phyloP scores from a whole-genome alignment of 306 rosid genomes.

The Acacia confusa region DNA sequence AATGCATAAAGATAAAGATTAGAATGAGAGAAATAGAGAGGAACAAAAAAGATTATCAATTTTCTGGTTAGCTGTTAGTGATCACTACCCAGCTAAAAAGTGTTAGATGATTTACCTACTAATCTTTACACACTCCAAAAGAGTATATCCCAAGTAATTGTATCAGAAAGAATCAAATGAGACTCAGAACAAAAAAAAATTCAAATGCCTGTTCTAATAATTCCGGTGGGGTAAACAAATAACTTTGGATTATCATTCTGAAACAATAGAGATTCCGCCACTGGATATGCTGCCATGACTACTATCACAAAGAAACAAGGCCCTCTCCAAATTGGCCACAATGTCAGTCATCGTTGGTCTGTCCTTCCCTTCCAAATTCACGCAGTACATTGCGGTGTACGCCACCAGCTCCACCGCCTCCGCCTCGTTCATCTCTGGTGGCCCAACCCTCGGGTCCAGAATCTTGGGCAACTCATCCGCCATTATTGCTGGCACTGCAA shows the following conservation, averaged over 20 bases:
- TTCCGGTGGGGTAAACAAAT: constrained; percentile 2
- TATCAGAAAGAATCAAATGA: constrained; percentile 35
- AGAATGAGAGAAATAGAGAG: neutral
- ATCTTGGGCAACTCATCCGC: constrained; percentile 62
- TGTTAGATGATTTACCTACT: constrained; percentile 36
- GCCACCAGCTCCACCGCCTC: constrained; percentile 92
- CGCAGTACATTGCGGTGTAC: constrained; percentile 88
- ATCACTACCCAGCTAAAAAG: constrained; percentile 28
- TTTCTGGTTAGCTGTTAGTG: constrained; percentile 31
- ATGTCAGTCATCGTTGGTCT: constrained; percentile 93
- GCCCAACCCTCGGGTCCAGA: constrained; percentile 72
- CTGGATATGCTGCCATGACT: constrained; percentile 89
- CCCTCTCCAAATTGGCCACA: constrained; percentile 88
- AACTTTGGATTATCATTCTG: constrained; percentile 46
- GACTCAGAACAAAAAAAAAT: constrained; percentile 31
- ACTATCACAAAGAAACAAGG: constrained; percentile 67
- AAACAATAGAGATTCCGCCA: constrained; percentile 65
- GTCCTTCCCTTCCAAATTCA: constrained; percentile 88
- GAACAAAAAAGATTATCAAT: neutral
- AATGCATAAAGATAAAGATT: constrained; percentile 10
- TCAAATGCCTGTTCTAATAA: constrained; percentile 20
- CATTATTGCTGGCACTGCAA: constrained; percentile 70
- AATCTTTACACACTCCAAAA: constrained; percentile 33
- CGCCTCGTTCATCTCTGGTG: constrained; percentile 64
- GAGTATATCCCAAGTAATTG: constrained; percentile 32